Percentiles rank a stretch among this genome's conserved stretches.
Conservation (phyloP, 192 early-diverging fungal species). For the Linnemannia elongata region DNA sequence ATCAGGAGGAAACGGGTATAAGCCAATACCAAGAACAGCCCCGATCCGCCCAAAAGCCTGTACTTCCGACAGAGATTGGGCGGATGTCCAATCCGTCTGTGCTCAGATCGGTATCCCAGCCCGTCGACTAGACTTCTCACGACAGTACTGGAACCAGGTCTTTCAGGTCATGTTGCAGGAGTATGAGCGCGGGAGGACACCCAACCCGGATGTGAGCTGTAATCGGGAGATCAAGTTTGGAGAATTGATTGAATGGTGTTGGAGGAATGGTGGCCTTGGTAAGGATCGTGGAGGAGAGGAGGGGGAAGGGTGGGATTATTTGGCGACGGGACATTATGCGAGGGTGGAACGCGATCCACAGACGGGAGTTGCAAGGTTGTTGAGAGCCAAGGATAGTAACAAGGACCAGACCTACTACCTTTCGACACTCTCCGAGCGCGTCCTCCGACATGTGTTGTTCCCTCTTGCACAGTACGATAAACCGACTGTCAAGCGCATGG, state of each 20-base stretch:
- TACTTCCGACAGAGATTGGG: conserved; percentile 82
- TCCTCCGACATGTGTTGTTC: conserved; percentile 75
- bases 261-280: conserved; percentile 34
- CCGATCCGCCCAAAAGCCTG: conserved; percentile 66
- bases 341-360: conserved; percentile 47
- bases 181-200: conserved; percentile 79
- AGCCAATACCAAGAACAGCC: conserved; percentile 12
- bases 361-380: conserved; percentile 23
- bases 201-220: conserved; percentile 95
- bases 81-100: conserved; percentile 82
- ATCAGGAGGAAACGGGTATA: background rate
- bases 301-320: conserved; percentile 42
- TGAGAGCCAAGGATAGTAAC: conserved; percentile 68
- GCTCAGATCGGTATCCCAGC: conserved; percentile 72
- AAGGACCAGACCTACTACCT: conserved; percentile 99
- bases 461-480: conserved; percentile 86
- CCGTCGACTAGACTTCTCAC: conserved; percentile 80
- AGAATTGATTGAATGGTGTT: conserved; percentile 74
- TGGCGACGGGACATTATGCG: conserved; percentile 68
- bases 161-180: conserved; percentile 86
- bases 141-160: conserved; percentile 93
- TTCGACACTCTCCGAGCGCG: conserved; percentile 68
- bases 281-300: conserved; percentile 23
- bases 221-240: conserved; percentile 97
- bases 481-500: conserved; percentile 79